phyloP scores from a whole-genome alignment of 768 basidiomycete species.

The Holtermannia corniformis region DNA sequence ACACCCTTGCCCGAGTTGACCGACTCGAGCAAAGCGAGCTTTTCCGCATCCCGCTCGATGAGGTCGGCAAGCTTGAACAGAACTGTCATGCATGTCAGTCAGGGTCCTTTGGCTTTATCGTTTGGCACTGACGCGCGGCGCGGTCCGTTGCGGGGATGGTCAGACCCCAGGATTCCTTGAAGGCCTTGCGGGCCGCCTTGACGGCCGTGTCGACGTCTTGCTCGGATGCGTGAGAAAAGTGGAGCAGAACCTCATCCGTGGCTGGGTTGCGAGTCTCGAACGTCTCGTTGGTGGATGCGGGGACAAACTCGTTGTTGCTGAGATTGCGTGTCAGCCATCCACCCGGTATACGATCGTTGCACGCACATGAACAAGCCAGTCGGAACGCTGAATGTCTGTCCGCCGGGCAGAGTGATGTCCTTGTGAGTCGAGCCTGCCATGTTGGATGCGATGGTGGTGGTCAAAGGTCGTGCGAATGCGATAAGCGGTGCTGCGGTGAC shows the following conservation, averaged over 20 bases:
- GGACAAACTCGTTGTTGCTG: background rate
- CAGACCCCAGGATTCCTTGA: conserved; percentile 43
- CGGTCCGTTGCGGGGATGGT: conserved; percentile 35
- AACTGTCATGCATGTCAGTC: conserved; percentile 53
- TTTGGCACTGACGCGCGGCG: conserved; percentile 37
- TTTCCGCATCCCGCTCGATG: conserved; percentile 55
- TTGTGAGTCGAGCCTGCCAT: background rate
- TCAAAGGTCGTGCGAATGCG: no score
- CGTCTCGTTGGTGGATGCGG: conserved; percentile 14
- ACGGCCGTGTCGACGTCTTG: conserved; percentile 74
- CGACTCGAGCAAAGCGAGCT: conserved; percentile 64
- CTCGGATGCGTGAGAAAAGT: conserved; percentile 52
- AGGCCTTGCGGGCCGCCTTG: conserved; percentile 40
- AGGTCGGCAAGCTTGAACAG: conserved; percentile 57
- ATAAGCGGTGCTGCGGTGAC: no score
- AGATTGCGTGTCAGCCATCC: background rate
- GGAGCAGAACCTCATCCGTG: conserved; percentile 48
- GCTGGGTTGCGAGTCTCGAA: conserved; percentile 46
- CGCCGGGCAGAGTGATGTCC: conserved; percentile 3
- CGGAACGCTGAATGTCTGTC: conserved; percentile 9
- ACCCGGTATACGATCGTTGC: background rate
- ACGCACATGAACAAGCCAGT: conserved; percentile 19
- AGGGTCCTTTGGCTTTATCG: background rate
- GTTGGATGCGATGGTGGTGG: background rate
- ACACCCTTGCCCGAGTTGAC: conserved; percentile 56